These are phyloP conservation scores for Jatropha podagrica DNA, from an alignment of 441 rosid genomes.

Conservation along the genomic window DNA sequence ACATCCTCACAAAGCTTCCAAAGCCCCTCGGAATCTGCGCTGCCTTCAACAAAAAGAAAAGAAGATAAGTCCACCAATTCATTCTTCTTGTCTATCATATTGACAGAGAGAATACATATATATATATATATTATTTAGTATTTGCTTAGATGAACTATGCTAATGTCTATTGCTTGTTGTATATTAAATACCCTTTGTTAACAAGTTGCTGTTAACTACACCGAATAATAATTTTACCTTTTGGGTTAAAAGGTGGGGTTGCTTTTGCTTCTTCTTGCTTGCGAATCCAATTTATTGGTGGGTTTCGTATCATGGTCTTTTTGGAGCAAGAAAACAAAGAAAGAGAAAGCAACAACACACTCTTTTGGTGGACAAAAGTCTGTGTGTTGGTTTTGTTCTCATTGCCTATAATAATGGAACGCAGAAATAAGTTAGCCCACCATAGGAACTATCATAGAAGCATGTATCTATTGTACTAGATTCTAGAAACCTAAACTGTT, in stretches of 20 bases:
- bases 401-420: conserved; percentile 9
- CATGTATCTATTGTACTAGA: neutral
- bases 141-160: conserved; percentile 11
- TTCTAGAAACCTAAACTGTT: conserved; percentile 10
- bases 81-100: conserved; percentile 14
- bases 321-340: neutral
- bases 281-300: conserved; percentile 29
- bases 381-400: neutral
- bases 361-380: neutral
- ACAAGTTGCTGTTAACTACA: conserved; percentile 17
- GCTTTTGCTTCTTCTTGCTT: conserved; percentile 31
- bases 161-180: neutral
- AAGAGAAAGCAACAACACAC: neutral
- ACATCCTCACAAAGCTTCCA: conserved; percentile 13
- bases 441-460: conserved; percentile 15
- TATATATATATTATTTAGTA: neutral
- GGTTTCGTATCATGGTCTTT: conserved; percentile 34
- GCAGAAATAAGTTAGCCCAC: neutral
- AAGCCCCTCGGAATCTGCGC: conserved; percentile 49
- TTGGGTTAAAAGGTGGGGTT: conserved; percentile 23
- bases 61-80: conserved; percentile 37
- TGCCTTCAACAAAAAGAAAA: conserved; percentile 45
- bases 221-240: conserved; percentile 11
- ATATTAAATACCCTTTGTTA: conserved; percentile 8
- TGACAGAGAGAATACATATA: neutral